These are phyloP conservation scores for Sordariomycetes sp. DNA, from an alignment of 2,329 filamentous ascomycete species.

Conservation along the genomic window DNA sequence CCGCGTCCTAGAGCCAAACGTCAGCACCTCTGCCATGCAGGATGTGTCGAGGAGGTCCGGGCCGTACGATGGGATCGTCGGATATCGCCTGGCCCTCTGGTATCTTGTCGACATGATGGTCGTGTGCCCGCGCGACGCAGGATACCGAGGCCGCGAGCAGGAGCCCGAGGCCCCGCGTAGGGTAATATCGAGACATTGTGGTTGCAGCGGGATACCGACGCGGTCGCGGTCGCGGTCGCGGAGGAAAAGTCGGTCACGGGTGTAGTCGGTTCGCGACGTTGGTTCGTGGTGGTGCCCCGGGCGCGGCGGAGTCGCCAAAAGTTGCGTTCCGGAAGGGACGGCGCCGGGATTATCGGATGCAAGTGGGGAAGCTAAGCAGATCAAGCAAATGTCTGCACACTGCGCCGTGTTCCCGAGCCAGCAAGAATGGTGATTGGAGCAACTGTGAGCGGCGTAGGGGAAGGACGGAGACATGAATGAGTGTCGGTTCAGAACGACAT, in stretches of 20 bases:
- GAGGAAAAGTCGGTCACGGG: neutral
- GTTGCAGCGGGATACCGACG: neutral
- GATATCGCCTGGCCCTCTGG: constrained; percentile 57
- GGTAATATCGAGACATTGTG: neutral
- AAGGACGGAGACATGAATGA: too few relatives aligned
- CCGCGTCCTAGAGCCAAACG: constrained; percentile 46
- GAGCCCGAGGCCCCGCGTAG: neutral
- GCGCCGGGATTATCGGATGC: neutral
- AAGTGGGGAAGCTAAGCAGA: neutral
- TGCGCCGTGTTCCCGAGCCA: neutral
- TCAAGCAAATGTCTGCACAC: neutral
- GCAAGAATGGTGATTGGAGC: too few relatives aligned
- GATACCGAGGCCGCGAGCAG: neutral
- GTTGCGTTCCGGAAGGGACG: neutral
- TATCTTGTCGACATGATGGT: constrained; percentile 41
- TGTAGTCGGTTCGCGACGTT: neutral
- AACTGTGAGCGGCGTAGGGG: too few relatives aligned
- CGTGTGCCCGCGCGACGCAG: constrained; percentile 23
- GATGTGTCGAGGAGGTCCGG: neutral
- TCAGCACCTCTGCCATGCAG: constrained; percentile 15
- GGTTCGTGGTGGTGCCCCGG: neutral
- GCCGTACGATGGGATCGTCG: constrained; percentile 57
- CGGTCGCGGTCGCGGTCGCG: neutral
- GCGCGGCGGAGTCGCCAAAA: neutral
- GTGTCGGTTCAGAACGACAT: too few relatives aligned